phyloP scores from a whole-genome alignment of 257 asterid genomes.

The Orobanche coerulescens region DNA sequence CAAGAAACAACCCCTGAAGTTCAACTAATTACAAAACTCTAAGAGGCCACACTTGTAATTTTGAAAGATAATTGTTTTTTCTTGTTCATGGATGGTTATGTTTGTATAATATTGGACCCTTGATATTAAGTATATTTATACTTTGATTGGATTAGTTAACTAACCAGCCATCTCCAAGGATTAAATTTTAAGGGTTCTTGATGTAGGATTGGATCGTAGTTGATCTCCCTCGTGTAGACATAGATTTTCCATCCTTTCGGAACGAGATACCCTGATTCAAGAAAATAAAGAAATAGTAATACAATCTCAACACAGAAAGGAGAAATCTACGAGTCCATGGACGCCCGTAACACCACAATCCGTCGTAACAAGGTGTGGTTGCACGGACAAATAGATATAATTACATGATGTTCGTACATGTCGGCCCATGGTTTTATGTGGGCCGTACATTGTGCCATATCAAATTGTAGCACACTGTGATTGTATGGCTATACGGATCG shows the following conservation, averaged over 20 bases:
- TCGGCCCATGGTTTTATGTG: too few species aligned
- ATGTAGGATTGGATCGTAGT: slow-evolving; percentile 56
- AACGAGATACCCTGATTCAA: slow-evolving; percentile 38
- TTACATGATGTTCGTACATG: too few species aligned
- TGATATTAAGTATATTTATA: not conserved
- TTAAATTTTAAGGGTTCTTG: slow-evolving; percentile 60
- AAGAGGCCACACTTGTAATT: not conserved
- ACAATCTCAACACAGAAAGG: too few species aligned
- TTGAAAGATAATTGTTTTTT: not conserved
- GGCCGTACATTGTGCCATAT: too few species aligned
- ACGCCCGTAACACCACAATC: too few species aligned
- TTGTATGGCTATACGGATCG: too few species aligned
- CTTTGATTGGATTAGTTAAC: slow-evolving; percentile 19
- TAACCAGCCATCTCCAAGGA: slow-evolving; percentile 83
- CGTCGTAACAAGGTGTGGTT: too few species aligned
- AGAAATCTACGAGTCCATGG: too few species aligned
- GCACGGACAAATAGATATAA: too few species aligned
- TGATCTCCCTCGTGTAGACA: slow-evolving; percentile 68
- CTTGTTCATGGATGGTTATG: too few species aligned
- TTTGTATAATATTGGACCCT: too few species aligned
- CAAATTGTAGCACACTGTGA: too few species aligned
- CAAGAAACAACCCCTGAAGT: not conserved
- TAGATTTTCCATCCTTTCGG: slow-evolving; percentile 86
- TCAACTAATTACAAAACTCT: not conserved
- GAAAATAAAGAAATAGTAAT: not conserved